Base-by-base conservation (phyloP, 768 basidiomycete species). In the Trametes elegans region DNA sequence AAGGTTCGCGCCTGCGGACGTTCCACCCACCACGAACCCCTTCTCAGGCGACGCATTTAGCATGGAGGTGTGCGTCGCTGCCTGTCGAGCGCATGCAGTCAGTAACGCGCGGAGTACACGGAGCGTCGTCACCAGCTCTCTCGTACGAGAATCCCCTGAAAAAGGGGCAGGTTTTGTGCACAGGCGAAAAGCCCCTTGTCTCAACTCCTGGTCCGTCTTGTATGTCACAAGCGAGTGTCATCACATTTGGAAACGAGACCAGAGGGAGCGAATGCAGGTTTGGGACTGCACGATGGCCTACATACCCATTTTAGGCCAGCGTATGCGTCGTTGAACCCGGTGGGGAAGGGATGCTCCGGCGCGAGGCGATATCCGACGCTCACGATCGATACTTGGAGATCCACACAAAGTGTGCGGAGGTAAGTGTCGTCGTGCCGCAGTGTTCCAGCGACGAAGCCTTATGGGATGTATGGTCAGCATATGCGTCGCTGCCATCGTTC, bases 11-110 rank as follows among this genome's bases (percentile, higher is more conserved):
- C 67, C 68, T 0, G 63, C 59, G 0, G 64, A 67, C 3, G 42
- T 47, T 1, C 68, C 67, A 5, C 53, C 60, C 23, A 69, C 43
- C 8, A 68, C 29, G 40, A 66, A 62, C 7, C 66, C 68, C 32
- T 50, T 59, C 3, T 27, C 11, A 5, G 55, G 48, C 21, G 54
- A 54, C 1, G 49, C 64, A 8, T n/a, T 24, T 3, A 68, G 41
- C 7, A 16, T n/a, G 1, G 42, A 21, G 1, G 53, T 40, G 18
- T 55, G 58, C 6, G 40, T 28, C 1, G 53, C 41, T 0, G 53
- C 53, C 58, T 59, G 42, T 21, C 9, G 7, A 29, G 7, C 2
- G 5, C 8, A 5, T 27, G 10, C 21, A 35, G 21, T 32, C 23
- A 24, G 51, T 11, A n/a, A 53, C 19, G 41, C 7, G 21, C 21